Conservation (phyloP, 2,329 filamentous ascomycete species). For the Fusarium sp. region DNA sequence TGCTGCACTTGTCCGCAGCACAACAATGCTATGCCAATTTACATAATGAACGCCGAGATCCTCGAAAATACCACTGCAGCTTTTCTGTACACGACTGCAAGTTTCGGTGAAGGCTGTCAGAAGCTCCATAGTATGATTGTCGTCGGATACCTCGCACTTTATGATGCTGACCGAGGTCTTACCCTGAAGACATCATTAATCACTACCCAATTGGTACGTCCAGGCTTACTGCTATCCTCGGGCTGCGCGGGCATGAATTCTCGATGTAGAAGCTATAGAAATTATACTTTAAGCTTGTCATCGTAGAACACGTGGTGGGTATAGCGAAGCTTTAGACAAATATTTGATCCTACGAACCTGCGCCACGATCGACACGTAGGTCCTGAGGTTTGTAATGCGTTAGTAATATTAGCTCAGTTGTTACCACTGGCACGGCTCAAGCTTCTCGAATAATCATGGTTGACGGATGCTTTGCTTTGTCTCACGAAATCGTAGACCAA, state of each 20-base stretch:
- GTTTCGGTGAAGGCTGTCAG: neutral
- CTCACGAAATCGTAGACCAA: neutral
- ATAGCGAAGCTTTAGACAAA: neutral
- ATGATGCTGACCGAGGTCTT: neutral
- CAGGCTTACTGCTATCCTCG: neutral
- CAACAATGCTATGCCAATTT: neutral
- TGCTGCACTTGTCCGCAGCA: neutral
- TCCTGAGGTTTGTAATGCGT: neutral
- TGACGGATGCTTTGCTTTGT: neutral
- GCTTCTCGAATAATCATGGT: neutral
- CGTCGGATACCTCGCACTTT: neutral
- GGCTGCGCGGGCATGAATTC: neutral
- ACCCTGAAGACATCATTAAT: neutral
- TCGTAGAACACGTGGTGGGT: neutral
- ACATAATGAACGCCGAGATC: neutral
- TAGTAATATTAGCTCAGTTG: neutral
- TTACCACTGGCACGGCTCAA: neutral
- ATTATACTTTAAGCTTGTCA: conserved; percentile 9
- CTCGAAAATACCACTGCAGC: neutral
- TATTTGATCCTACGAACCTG: neutral
- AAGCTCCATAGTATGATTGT: neutral
- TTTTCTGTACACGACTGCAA: neutral
- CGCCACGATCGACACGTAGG: conserved; percentile 1
- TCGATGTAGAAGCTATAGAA: neutral
- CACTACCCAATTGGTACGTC: neutral